These are phyloP conservation scores for Eucalyptus pumila DNA, from an alignment of 345 rosid genomes.

Conservation along the genomic window DNA sequence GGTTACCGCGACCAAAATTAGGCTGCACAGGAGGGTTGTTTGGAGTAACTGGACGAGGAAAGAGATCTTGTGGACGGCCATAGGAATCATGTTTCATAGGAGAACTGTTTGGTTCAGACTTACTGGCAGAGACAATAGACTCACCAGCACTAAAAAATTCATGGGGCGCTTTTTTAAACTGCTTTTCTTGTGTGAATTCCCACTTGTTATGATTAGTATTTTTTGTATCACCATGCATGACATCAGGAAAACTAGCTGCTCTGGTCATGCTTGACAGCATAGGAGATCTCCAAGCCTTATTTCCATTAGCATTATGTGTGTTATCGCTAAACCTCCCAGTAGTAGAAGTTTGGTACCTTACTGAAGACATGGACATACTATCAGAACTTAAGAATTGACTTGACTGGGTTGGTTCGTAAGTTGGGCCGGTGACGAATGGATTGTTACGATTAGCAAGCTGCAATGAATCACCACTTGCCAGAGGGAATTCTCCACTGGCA, in stretches of 20 bases:
- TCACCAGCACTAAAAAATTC: constrained; percentile 45
- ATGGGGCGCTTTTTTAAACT: constrained; percentile 75
- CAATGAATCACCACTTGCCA: constrained; percentile 26
- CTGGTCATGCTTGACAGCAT: constrained; percentile 30
- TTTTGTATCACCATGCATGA: constrained; percentile 23
- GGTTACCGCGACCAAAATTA: constrained; percentile 17
- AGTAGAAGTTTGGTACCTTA: constrained; percentile 1
- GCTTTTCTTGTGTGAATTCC: constrained; percentile 27
- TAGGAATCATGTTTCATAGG: constrained; percentile 19
- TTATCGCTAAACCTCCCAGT: constrained; percentile 19
- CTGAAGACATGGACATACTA: constrained; percentile 2
- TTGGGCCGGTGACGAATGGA: constrained; percentile 3
- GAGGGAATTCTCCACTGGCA: constrained; percentile 56
- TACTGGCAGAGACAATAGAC: constrained; percentile 18
- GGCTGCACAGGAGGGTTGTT: constrained; percentile 21
- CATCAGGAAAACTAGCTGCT: constrained; percentile 17
- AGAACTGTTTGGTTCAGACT: constrained; percentile 17
- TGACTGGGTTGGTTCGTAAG: constrained; percentile 10
- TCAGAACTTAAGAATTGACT: constrained; percentile 10
- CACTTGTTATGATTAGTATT: constrained; percentile 11
- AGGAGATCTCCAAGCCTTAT: constrained; percentile 5
- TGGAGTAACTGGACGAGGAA: constrained; percentile 21
- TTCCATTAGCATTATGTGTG: constrained; percentile 17
- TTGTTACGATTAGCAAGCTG: constrained; percentile 16
- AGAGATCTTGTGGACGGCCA: constrained; percentile 20